Percentiles rank a stretch among this genome's conserved stretches.
Conservation (phyloP, 2,329 filamentous ascomycete genomes). For the Fusarium sp. region DNA sequence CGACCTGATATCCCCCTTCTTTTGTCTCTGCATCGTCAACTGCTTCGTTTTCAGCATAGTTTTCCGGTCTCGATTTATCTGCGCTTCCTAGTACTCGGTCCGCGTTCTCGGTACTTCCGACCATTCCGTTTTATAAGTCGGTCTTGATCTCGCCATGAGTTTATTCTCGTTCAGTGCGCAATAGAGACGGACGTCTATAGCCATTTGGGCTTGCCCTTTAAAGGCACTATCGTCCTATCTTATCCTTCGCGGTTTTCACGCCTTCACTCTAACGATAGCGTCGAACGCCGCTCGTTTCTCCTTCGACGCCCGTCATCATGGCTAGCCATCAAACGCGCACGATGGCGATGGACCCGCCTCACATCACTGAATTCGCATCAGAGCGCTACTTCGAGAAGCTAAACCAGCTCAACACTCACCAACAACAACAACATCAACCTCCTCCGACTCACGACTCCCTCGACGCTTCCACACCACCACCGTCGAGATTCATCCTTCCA, state of each 20-base stretch:
- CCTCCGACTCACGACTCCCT: constrained; percentile 34
- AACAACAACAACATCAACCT: constrained; percentile 60
- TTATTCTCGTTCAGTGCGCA: constrained; percentile 48
- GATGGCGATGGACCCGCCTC: constrained; percentile 71
- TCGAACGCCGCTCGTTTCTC: constrained; percentile 42
- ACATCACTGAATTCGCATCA: constrained; percentile 77
- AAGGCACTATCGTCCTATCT: constrained; percentile 42
- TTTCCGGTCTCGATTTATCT: constrained; percentile 13
- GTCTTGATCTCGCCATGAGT: constrained; percentile 49
- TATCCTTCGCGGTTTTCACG: constrained; percentile 14
- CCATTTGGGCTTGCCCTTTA: constrained; percentile 49
- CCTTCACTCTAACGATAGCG: constrained; percentile 13
- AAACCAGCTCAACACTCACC: constrained; percentile 66
- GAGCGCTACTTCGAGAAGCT: constrained; percentile 75
- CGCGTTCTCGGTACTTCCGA: constrained; percentile 34
- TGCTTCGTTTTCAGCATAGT: not conserved
- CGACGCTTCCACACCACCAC: constrained; percentile 46
- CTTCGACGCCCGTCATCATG: constrained; percentile 49
- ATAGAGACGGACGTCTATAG: constrained; percentile 55
- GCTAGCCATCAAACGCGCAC: constrained; percentile 51
- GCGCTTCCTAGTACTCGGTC: constrained; percentile 13
- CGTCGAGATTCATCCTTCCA: constrained; percentile 66
- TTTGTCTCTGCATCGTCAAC: constrained; percentile 1
- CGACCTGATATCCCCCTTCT: constrained; percentile 23
- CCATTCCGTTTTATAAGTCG: constrained; percentile 31